These are phyloP conservation scores for Penicillium hordei DNA, from an alignment of 2,329 filamentous ascomycete species.

Conservation along the genomic window DNA sequence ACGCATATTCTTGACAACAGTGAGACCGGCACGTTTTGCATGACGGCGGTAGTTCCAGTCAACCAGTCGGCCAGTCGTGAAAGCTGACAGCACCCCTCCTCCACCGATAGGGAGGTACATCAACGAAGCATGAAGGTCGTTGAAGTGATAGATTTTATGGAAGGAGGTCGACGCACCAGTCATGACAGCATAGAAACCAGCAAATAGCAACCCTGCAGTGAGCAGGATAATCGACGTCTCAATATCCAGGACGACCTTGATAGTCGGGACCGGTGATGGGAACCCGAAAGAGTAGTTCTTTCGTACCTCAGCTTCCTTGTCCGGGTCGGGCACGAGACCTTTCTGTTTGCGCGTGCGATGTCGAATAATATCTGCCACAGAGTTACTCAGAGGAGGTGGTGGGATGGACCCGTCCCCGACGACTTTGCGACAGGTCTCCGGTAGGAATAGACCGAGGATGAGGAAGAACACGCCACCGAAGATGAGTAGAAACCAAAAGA, in stretches of 20 bases:
- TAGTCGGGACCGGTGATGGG: conserved; percentile 41
- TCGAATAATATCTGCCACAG: conserved; percentile 23
- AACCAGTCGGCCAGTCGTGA: conserved; percentile 55
- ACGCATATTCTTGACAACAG: conserved; percentile 54
- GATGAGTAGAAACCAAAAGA: conserved; percentile 70
- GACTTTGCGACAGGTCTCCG: conserved; percentile 48
- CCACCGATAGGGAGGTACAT: conserved; percentile 34
- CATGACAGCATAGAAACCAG: conserved; percentile 50
- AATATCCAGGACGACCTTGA: conserved; percentile 39
- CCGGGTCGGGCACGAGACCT: conserved; percentile 5
- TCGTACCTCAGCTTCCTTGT: conserved; percentile 9
- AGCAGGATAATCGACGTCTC: conserved; percentile 41
- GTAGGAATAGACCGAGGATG: conserved; percentile 57
- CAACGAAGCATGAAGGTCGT: conserved; percentile 49
- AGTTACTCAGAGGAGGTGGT: conserved; percentile 27
- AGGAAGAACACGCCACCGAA: conserved; percentile 51
- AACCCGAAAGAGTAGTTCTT: conserved; percentile 27
- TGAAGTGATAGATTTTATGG: conserved; percentile 47
- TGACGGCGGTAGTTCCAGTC: conserved; percentile 73
- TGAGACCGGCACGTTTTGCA: conserved; percentile 61
- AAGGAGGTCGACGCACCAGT: conserved; percentile 50
- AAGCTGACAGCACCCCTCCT: conserved; percentile 22
- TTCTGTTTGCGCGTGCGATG: conserved; percentile 22
- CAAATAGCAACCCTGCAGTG: conserved; percentile 47
- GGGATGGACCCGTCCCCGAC: conserved; percentile 39